phyloP scores from a whole-genome alignment of 2,329 filamentous ascomycete species.

The Tolypocladium endophyticum region DNA sequence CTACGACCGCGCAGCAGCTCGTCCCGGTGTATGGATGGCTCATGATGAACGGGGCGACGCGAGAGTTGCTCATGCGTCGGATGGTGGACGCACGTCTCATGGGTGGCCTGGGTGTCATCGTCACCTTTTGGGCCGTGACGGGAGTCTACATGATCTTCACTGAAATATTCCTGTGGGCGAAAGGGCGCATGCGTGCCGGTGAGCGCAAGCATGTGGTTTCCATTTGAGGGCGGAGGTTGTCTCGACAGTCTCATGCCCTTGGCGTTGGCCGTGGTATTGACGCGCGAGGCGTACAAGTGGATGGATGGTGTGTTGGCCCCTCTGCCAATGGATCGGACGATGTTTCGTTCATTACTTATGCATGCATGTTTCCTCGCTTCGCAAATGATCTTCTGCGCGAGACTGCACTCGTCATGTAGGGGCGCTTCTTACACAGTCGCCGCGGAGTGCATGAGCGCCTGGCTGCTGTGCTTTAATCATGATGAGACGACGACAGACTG shows the following conservation, averaged over 20 bases:
- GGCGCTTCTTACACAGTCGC: neutral
- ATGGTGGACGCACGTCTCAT: constrained; percentile 33
- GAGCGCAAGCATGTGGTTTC: constrained; percentile 11
- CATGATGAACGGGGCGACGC: constrained; percentile 27
- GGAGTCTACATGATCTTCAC: constrained; percentile 39
- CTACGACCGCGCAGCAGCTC: constrained; percentile 16
- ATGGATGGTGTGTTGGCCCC: neutral
- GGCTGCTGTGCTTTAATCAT: neutral
- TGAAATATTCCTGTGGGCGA: constrained; percentile 30
- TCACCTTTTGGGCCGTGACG: constrained; percentile 37
- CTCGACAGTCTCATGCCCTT: neutral
- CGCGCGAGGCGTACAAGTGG: neutral
- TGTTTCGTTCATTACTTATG: neutral
- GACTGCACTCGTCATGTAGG: neutral
- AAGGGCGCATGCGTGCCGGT: constrained; percentile 18
- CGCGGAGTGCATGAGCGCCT: neutral
- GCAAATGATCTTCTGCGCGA: neutral
- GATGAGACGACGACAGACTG: neutral
- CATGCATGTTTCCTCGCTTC: neutral
- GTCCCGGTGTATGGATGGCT: constrained; percentile 34
- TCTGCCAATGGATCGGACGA: neutral
- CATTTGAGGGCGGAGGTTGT: neutral
- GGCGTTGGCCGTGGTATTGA: neutral
- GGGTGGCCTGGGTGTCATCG: constrained; percentile 33
- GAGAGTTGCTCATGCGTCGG: constrained; percentile 21